A percentile compares a stretch with the other conserved stretches of the same genome.
phyloP scores from a whole-genome alignment of 2,329 filamentous ascomycete genomes.

The Talaromyces sp. region DNA sequence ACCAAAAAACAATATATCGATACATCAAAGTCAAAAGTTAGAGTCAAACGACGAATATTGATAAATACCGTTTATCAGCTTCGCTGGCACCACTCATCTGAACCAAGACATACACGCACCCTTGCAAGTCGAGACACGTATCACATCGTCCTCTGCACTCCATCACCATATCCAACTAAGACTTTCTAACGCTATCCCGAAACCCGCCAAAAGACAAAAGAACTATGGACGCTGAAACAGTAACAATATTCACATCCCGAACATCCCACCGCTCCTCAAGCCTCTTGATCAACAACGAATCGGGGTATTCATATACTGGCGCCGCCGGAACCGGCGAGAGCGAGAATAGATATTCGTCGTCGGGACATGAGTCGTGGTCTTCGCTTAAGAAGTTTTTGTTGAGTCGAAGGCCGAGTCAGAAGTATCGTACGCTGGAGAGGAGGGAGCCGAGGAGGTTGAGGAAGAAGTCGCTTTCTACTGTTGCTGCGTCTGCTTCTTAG shows the following conservation, averaged over 20 bases:
- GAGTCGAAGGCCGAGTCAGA: conserved; percentile 29
- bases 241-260: conserved; percentile 19
- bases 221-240: conserved; percentile 25
- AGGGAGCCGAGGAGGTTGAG: conserved; percentile 33
- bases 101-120: neutral
- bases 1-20: neutral
- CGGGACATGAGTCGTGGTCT: conserved; percentile 15
- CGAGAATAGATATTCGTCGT: neutral
- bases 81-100: conserved; percentile 22
- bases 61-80: neutral
- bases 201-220: neutral
- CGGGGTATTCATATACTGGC: conserved; percentile 17
- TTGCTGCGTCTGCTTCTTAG: neutral
- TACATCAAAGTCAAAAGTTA: neutral
- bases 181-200: no score
- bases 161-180: neutral
- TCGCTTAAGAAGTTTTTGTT: conserved; percentile 32
- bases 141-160: neutral
- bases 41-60: neutral
- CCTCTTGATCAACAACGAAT: conserved; percentile 21
- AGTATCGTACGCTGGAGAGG: conserved; percentile 32
- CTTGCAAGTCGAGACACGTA: conserved; percentile 18
- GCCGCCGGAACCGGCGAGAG: conserved; percentile 10
- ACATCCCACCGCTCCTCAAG: conserved; percentile 23
- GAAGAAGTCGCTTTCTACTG: conserved; percentile 25